Evolutionary conservation across 768 basidiomycete species (phyloP).

Genomic region (Rhizopogon rudus): DNA sequence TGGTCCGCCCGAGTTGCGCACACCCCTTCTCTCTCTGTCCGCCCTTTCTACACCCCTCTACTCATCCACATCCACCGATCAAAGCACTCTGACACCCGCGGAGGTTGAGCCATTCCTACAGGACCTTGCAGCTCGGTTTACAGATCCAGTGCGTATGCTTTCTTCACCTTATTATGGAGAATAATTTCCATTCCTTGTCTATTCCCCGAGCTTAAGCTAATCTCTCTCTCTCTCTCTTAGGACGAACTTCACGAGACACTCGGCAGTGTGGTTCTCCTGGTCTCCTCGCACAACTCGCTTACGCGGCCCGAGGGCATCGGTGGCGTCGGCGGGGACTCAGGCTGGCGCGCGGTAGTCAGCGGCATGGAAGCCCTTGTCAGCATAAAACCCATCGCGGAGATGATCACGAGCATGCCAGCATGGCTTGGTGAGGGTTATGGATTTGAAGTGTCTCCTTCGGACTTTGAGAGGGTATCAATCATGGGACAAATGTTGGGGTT

Average conservation of each 20-base stretch:
- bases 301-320: constrained; percentile 64
- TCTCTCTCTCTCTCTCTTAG: constrained; percentile 29
- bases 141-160: constrained; percentile 19
- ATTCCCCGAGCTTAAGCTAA: not conserved
- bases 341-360: constrained; percentile 82
- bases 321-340: constrained; percentile 56
- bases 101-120: constrained; percentile 79
- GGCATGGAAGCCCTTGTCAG: constrained; percentile 79
- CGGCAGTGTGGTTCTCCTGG: constrained; percentile 59
- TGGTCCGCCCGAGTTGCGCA: constrained; percentile 79
- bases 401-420: constrained; percentile 70
- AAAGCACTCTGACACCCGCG: constrained; percentile 50
- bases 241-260: constrained; percentile 76
- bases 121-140: constrained; percentile 79
- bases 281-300: constrained; percentile 63
- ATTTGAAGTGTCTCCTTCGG: constrained; percentile 46
- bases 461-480: constrained; percentile 62
- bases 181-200: no score
- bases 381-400: constrained; percentile 76
- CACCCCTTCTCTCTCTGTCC: constrained; percentile 71
- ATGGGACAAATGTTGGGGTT: constrained; percentile 84
- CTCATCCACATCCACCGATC: constrained; percentile 38
- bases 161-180: not conserved
- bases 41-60: constrained; percentile 63
- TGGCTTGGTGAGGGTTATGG: constrained; percentile 76